Base-by-base conservation (phyloP, 352 stramenopile species). In the Pythium brassicae region DNA sequence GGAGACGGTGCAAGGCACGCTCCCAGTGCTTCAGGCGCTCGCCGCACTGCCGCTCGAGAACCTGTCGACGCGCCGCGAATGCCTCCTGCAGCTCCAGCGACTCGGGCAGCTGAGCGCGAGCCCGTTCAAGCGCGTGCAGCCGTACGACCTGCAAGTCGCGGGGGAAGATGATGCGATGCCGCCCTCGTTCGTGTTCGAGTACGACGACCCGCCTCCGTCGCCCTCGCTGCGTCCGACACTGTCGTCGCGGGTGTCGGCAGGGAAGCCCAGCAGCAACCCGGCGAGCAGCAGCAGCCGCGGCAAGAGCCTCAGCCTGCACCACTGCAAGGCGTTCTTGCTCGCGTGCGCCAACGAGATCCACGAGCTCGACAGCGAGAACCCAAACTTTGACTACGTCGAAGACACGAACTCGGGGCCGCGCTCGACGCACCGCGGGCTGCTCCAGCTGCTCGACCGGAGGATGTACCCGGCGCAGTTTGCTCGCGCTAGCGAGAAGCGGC, bases 281-380 rank as follows among this genome's bases (percentile, higher is more conserved):
- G 14, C 19, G 35, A 60, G 59, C 10, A 49, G 68, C 35, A 87
- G 68, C 42, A 74, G 74, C 10, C 72, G 74, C 5, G 46, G 62
- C 57, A 86, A 77, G 55, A 68, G 66, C 22, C 46, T 75, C 27
- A 86, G 71, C 25, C 54, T 87, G 10, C 60, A 71, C 46, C 71
- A 83, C 55, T 89, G 80, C 66, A 81, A 78, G 48, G 68, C 74
- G 26, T 92, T 90, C 50, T 51, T 92, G 44, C 71, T 89, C 9
- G 79, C 82, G 27, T 90, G 79, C 57, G 76, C 74, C 14, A 92
- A 90, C 63, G 79, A 92, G 55, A 90, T 92, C 66, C 75, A 88
- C 61, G 79, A 92, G 23, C 67, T 90, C 12, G 79, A 92, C 44
- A 81, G 84, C 17, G 68, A 75, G n/a, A 73, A 77, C 53, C 69